Evolutionary conservation across 257 asterid genomes (phyloP).

Genomic region (Prunella vulgaris): DNA sequence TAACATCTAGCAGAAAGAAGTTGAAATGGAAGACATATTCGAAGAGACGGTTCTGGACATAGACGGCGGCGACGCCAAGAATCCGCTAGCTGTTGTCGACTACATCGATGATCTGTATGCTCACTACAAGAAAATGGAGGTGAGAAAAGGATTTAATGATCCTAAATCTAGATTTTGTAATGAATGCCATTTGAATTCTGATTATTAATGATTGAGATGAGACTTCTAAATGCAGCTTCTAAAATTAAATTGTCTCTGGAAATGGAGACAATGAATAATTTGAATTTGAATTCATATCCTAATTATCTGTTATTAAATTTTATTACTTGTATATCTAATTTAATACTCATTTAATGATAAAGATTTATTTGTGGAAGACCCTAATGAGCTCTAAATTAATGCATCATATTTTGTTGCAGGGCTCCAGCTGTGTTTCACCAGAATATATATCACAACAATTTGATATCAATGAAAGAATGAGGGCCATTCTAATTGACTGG

Average conservation of each 20-base stretch:
- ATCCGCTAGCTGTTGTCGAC: conserved; percentile 73
- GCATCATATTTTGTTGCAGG: too few species aligned
- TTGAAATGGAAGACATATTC: conserved; percentile 88
- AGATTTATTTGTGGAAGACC: background rate
- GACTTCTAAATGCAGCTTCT: background rate
- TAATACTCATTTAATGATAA: background rate
- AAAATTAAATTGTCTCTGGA: background rate
- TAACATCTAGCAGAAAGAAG: conserved; percentile 49
- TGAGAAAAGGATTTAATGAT: conserved; percentile 17
- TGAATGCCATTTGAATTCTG: background rate
- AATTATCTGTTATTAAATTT: background rate
- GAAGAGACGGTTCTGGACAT: conserved; percentile 70
- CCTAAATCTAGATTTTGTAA: background rate
- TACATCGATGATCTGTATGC: conserved; percentile 72
- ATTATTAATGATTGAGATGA: background rate
- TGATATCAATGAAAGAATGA: conserved; percentile 84
- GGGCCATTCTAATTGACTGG: conserved; percentile 92
- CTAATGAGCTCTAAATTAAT: background rate
- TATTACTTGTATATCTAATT: too few species aligned
- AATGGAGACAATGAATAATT: conserved; percentile 15
- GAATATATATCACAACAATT: conserved; percentile 70
- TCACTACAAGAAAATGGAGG: conserved; percentile 81
- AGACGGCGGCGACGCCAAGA: conserved; percentile 55
- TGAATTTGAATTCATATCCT: conserved; percentile 19
- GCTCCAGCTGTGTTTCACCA: conserved; percentile 69